Evolutionary conservation across 75 land plant genomes (phyloP).

Genomic region (Cryptomeria japonica): DNA sequence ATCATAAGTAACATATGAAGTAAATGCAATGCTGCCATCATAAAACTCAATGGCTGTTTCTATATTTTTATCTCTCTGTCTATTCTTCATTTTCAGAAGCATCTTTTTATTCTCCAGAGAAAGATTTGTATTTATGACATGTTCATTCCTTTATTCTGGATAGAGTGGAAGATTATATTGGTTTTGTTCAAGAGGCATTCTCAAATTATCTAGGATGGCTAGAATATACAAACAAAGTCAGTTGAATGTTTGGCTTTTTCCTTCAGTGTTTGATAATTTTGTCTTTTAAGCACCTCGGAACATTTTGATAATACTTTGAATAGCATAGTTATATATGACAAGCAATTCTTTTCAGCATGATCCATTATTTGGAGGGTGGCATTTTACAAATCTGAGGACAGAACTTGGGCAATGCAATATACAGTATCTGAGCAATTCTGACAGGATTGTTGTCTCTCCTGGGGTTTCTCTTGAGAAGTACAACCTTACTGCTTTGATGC

Average conservation of each 20-base stretch:
- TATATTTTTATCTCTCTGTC: not conserved
- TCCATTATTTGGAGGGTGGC: slow-evolving; percentile 19
- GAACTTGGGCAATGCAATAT: slow-evolving; percentile 38
- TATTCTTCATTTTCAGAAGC: not conserved
- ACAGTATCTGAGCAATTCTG: slow-evolving; percentile 27
- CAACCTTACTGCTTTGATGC: slow-evolving; percentile 38
- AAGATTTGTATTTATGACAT: not conserved
- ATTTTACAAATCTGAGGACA: slow-evolving; percentile 20
- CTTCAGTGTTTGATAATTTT: not conserved
- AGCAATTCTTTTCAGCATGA: slow-evolving; percentile 21
- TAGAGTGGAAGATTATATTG: not conserved
- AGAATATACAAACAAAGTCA: not conserved
- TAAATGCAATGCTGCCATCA: slow-evolving; percentile 3
- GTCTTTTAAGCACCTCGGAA: not conserved
- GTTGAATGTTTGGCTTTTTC: not conserved
- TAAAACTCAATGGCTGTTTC: not conserved
- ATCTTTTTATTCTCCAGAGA: not conserved
- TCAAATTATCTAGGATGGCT: not conserved
- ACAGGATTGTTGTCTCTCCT: slow-evolving; percentile 70
- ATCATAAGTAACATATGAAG: not conserved
- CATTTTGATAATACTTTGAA: not conserved
- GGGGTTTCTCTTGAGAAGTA: slow-evolving; percentile 49
- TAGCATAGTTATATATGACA: slow-evolving; percentile 8
- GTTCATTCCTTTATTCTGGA: not conserved
- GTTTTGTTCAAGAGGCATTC: not conserved